Evolutionary conservation across 306 rosid genomes (phyloP), one percentile per base, ranked within the genome.

Genomic region (Vigna angularis): DNA sequence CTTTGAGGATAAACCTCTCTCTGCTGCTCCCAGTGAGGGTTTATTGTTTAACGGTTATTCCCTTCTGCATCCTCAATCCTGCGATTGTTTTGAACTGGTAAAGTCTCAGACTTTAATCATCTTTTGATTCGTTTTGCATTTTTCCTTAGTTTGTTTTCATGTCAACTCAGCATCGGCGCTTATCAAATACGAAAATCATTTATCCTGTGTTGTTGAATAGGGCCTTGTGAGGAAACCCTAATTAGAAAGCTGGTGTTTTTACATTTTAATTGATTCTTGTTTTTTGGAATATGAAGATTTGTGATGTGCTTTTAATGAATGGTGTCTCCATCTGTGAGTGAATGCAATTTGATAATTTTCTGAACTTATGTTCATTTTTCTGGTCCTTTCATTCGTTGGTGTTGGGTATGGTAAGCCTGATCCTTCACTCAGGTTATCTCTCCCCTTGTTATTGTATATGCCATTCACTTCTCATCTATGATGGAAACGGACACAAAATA

Each of bases 1-100:
- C 38, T 28, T 22, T 51, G 48, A 86, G 86, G 93, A 87, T 87
- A 87, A 87, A 83, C 85, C 89, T 76, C 66, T 40, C 13, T 45
- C 50, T 45, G 15, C 62, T 13, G 16, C 15, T 24, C 20, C n/a
- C 55, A 9, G 55, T 55, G 49, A 72, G 88, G 88, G 87, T 73
- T 88, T 79, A 56, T 67, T 47, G 22, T 20, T 20, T 20, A 20
- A 20, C 22, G 22, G 22, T 20, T 20, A 9, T 34, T 55, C 53
- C 7, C 72, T 13, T 3, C 83, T 50, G 70, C 77, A 66, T 59
- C 85, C 73, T 55, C 73, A 64, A 20, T 9, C 66, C 73, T 70
- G 76, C 80, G 44, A 58, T 44, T 57, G 6, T 52, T 76, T 20
- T 79, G 45, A 59, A 75, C 75, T 14, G 86, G 88, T 84, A 76